These are phyloP conservation scores for Sarocladium strictum DNA, from an alignment of 2,329 filamentous ascomycete species.

Conservation along the genomic window DNA sequence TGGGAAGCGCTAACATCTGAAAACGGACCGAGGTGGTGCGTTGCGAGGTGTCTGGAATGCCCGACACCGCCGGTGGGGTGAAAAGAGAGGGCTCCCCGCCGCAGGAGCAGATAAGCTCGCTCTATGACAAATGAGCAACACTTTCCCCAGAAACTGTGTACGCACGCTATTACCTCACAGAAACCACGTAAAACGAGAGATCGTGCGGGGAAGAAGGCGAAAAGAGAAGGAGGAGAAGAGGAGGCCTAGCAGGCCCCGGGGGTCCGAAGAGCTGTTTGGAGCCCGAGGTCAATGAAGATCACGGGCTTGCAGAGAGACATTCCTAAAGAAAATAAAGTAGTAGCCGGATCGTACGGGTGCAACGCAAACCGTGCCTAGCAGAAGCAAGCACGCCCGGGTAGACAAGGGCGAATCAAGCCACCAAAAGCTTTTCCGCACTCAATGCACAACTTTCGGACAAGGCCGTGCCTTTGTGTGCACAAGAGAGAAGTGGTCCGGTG, in stretches of 20 bases:
- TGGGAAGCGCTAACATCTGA: too few relatives aligned
- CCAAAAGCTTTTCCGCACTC: background rate
- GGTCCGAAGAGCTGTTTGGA: background rate
- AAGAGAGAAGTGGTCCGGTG: background rate
- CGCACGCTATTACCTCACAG: slow-evolving; percentile 1
- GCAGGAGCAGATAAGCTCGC: background rate
- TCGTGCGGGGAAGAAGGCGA: slow-evolving; percentile 6
- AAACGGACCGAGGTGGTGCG: background rate
- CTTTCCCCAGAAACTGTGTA: slow-evolving; percentile 6
- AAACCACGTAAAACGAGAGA: background rate
- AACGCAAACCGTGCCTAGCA: background rate
- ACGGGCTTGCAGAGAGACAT: background rate
- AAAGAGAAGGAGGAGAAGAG: background rate
- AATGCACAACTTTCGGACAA: background rate
- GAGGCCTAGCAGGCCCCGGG: background rate
- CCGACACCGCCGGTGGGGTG: slow-evolving; percentile 1
- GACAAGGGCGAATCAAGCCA: background rate
- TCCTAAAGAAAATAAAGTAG: background rate
- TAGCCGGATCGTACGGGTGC: background rate
- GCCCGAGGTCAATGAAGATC: background rate
- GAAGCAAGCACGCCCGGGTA: background rate
- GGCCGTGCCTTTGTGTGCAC: background rate
- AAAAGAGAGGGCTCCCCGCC: too few relatives aligned
- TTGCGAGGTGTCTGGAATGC: background rate
- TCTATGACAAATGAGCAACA: background rate